These are phyloP conservation scores for Mesembryanthemum crystallinum DNA, from an alignment of 148 eudicot genomes.

Conservation along the genomic window DNA sequence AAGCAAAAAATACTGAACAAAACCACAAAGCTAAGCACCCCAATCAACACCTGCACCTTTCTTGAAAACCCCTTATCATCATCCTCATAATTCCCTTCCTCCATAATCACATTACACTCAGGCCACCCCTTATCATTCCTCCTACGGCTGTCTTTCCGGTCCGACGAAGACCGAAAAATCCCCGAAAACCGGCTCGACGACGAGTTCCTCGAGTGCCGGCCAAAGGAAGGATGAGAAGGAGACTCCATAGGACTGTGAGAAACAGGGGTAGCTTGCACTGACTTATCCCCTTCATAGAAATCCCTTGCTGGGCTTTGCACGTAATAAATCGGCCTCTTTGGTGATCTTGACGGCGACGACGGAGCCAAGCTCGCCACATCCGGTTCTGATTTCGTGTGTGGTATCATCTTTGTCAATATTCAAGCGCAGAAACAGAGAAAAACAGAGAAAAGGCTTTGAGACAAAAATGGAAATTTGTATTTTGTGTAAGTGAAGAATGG, in stretches of 20 bases:
- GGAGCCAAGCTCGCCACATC: slow-evolving; percentile 86
- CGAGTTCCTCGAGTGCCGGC: slow-evolving; percentile 92
- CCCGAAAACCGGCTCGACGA: slow-evolving; percentile 94
- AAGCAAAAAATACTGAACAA: slow-evolving; percentile 77
- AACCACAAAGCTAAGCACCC: slow-evolving; percentile 46
- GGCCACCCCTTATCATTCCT: slow-evolving; percentile 98
- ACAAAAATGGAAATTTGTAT: neutral
- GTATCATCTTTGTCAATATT: slow-evolving; percentile 39
- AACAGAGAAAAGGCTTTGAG: slow-evolving; percentile 1
- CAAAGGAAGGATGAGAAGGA: slow-evolving; percentile 79
- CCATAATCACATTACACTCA: slow-evolving; percentile 87
- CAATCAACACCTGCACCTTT: slow-evolving; percentile 53
- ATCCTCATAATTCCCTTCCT: slow-evolving; percentile 82
- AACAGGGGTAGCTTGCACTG: slow-evolving; percentile 70
- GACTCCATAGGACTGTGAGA: slow-evolving; percentile 82
- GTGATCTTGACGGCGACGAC: slow-evolving; percentile 89
- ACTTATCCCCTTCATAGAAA: slow-evolving; percentile 91
- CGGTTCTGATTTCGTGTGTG: slow-evolving; percentile 86
- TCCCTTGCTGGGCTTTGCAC: slow-evolving; percentile 95
- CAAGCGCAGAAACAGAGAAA: neutral
- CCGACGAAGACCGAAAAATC: slow-evolving; percentile 82
- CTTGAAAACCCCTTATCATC: slow-evolving; percentile 58
- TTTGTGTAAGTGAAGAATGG: neutral
- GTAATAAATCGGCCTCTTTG: slow-evolving; percentile 71
- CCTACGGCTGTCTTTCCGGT: slow-evolving; percentile 53